phyloP scores from a whole-genome alignment of 768 basidiomycete genomes.

The Bullera alba region DNA sequence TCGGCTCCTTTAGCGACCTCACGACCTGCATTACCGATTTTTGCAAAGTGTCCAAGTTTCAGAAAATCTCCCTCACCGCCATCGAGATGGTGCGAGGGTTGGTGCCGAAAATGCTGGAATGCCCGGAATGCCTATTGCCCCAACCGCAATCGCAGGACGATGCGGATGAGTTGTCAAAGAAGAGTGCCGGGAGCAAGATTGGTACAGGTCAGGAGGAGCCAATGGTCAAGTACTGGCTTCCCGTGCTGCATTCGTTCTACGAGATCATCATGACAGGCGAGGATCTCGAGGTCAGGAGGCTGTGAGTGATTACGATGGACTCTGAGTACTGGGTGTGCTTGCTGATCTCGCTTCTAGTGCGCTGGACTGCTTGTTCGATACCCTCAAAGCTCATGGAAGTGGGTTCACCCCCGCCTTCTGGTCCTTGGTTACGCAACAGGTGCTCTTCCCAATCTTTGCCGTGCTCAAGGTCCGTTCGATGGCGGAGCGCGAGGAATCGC shows the following conservation, averaged over 20 bases:
- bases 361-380: slow-evolving; percentile 90
- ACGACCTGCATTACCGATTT: slow-evolving; percentile 98
- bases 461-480: slow-evolving; percentile 74
- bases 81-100: slow-evolving; percentile 93
- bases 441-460: slow-evolving; percentile 96
- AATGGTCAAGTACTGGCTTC: slow-evolving; percentile 97
- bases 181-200: slow-evolving; percentile 13
- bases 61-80: slow-evolving; percentile 91
- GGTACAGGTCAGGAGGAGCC: slow-evolving; percentile 52
- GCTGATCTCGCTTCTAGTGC: slow-evolving; percentile 56
- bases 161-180: slow-evolving; percentile 5
- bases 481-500: neutral
- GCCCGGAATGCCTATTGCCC: slow-evolving; percentile 58
- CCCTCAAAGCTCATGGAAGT: slow-evolving; percentile 80
- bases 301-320: slow-evolving; percentile 59
- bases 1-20: slow-evolving; percentile 91
- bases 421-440: slow-evolving; percentile 93
- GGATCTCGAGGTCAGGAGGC: slow-evolving; percentile 88
- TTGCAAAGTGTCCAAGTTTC: slow-evolving; percentile 98
- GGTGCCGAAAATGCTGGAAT: slow-evolving; percentile 82
- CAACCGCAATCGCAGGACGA: slow-evolving; percentile 1
- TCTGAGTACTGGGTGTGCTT: neutral
- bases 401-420: slow-evolving; percentile 87
- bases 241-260: slow-evolving; percentile 92
- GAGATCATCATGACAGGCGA: slow-evolving; percentile 99